These are phyloP conservation scores for Niveomyces coronatus DNA, from an alignment of 2,329 filamentous ascomycete genomes.

Conservation along the genomic window DNA sequence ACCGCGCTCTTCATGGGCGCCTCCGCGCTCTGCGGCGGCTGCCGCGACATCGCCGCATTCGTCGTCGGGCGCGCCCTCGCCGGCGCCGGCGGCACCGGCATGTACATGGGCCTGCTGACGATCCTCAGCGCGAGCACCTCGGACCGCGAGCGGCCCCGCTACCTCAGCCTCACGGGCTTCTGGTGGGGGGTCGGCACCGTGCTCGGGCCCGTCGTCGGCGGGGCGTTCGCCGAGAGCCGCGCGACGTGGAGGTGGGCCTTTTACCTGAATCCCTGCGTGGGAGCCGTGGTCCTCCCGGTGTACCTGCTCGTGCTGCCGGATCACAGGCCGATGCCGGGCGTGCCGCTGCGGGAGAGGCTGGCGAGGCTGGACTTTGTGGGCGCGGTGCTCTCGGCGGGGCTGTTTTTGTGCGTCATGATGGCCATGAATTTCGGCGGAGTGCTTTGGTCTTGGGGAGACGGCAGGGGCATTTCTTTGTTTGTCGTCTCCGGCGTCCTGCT, in stretches of 20 bases:
- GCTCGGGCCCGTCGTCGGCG: constrained; percentile 37
- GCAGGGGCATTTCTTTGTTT: constrained; percentile 27
- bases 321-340: background rate
- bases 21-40: constrained; percentile 27
- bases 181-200: constrained; percentile 35
- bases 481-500: constrained; percentile 13
- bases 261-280: constrained; percentile 4
- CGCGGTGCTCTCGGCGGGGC: constrained; percentile 28
- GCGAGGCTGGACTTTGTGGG: constrained; percentile 32
- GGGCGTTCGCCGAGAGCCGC: constrained; percentile 27
- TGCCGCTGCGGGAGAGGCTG: background rate
- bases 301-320: constrained; percentile 1
- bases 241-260: constrained; percentile 31
- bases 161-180: constrained; percentile 12
- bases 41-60: constrained; percentile 29
- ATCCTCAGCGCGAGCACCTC: constrained; percentile 18
- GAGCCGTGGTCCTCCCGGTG: background rate
- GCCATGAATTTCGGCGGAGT: constrained; percentile 39
- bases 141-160: constrained; percentile 16
- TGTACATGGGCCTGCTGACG: constrained; percentile 24
- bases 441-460: constrained; percentile 33
- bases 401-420: constrained; percentile 31
- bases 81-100: constrained; percentile 29
- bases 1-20: constrained; percentile 17
- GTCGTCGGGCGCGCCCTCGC: constrained; percentile 34